phyloP scores from a whole-genome alignment of 129 eudicot species.

The Artemisia annua region DNA sequence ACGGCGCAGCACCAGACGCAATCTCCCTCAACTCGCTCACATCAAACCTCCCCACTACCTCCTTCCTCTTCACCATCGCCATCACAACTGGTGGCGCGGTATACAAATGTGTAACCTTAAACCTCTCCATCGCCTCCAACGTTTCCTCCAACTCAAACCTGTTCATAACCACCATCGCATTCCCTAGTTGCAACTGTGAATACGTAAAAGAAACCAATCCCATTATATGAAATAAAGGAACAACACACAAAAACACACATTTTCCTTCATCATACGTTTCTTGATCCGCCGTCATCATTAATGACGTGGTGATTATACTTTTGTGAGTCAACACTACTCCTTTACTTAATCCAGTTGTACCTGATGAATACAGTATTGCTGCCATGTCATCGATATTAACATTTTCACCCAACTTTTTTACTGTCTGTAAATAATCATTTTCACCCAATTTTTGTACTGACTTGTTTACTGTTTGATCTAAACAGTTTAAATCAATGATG shows the following conservation, averaged over 20 bases:
- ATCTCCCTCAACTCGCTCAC: constrained; percentile 28
- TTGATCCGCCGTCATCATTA: constrained; percentile 36
- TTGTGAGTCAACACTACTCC: constrained; percentile 48
- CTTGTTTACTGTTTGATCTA: constrained; percentile 15
- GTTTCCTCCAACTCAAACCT: constrained; percentile 39
- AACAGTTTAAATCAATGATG: background rate
- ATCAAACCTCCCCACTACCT: constrained; percentile 22
- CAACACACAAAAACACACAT: constrained; percentile 37
- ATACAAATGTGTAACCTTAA: constrained; percentile 36
- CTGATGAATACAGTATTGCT: constrained; percentile 44
- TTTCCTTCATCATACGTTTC: constrained; percentile 27
- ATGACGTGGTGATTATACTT: constrained; percentile 39
- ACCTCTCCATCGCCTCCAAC: constrained; percentile 36
- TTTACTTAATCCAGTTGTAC: constrained; percentile 52
- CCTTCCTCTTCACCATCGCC: constrained; percentile 34
- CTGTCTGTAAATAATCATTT: too few relatives aligned
- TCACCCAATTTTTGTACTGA: background rate
- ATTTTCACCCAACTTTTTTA: too few relatives aligned
- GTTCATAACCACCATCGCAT: constrained; percentile 39
- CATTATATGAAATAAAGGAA: constrained; percentile 48
- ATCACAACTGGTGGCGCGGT: constrained; percentile 44
- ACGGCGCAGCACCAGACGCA: constrained; percentile 45
- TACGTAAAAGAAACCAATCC: constrained; percentile 34
- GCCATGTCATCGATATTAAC: constrained; percentile 34
- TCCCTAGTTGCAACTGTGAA: constrained; percentile 37